A percentile compares a stretch with the other conserved stretches of the same genome.
These are phyloP conservation scores for Floccularia luteovirens DNA, from an alignment of 768 basidiomycete species.

Conservation along the genomic window DNA sequence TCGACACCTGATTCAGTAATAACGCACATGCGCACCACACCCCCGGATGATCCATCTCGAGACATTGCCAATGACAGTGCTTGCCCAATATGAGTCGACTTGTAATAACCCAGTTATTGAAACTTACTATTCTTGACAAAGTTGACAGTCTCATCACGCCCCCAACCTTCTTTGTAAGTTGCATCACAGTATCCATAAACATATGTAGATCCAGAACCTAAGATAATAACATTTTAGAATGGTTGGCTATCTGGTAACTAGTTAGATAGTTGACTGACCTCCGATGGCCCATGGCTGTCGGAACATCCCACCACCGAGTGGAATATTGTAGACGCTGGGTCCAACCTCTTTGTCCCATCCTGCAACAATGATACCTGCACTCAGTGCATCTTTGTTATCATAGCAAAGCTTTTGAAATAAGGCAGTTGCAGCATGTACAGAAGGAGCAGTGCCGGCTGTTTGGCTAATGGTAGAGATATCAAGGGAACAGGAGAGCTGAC, in stretches of 20 bases:
- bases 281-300: slow-evolving; percentile 99
- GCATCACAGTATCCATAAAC: slow-evolving; percentile 99
- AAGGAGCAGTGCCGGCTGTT: slow-evolving; percentile 54
- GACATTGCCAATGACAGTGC: slow-evolving; percentile 95
- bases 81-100: slow-evolving; percentile 19
- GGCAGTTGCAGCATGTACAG: slow-evolving; percentile 77
- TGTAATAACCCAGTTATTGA: not conserved
- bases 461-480: slow-evolving; percentile 28
- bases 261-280: slow-evolving; percentile 38
- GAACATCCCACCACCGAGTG: slow-evolving; percentile 94
- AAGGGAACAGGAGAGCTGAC: slow-evolving; percentile 4
- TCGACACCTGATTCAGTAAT: slow-evolving; percentile 92
- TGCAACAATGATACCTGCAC: slow-evolving; percentile 94
- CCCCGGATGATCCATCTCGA: slow-evolving; percentile 96
- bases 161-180: slow-evolving; percentile 93
- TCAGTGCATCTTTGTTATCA: slow-evolving; percentile 82
- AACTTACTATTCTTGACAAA: slow-evolving; percentile 92
- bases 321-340: slow-evolving; percentile 94
- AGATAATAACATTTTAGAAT: slow-evolving; percentile 3
- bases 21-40: slow-evolving; percentile 94
- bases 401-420: slow-evolving; percentile 88
- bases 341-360: slow-evolving; percentile 94
- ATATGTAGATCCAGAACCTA: slow-evolving; percentile 94
- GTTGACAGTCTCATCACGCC: slow-evolving; percentile 79
- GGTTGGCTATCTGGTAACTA: not conserved